phyloP scores from a whole-genome alignment of 2,329 filamentous ascomycete species.

The Lachnellula arida region DNA sequence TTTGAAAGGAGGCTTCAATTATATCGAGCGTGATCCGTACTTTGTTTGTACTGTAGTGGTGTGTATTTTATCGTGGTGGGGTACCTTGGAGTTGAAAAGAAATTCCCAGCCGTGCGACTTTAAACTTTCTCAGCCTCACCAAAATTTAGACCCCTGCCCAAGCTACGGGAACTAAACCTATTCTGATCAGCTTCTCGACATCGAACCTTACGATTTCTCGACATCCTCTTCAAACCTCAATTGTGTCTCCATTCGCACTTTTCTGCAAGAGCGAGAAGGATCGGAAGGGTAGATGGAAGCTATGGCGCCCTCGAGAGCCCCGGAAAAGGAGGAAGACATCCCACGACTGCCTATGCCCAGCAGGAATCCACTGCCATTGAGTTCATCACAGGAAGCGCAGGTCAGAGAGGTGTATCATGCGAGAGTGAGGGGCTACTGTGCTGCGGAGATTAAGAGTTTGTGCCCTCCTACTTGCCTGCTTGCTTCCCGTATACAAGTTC shows the following conservation, averaged over 20 bases:
- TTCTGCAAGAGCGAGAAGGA: background rate
- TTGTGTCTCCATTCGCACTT: background rate
- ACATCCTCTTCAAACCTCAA: background rate
- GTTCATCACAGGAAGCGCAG: conserved; percentile 74
- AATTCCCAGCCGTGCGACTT: conserved; percentile 1
- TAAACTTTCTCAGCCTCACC: conserved; percentile 13
- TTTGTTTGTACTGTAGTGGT: background rate
- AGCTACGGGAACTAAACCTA: background rate
- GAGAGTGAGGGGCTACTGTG: conserved; percentile 70
- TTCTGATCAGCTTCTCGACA: conserved; percentile 1
- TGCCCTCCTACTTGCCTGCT: background rate
- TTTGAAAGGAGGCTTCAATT: background rate
- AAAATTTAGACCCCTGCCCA: conserved; percentile 1
- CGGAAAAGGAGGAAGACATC: conserved; percentile 21
- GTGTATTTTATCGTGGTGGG: background rate
- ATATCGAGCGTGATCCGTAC: background rate
- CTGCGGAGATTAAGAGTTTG: conserved; percentile 71
- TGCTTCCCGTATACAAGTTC: background rate
- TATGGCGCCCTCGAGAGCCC: conserved; percentile 24
- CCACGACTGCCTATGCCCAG: conserved; percentile 44
- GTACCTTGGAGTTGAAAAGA: conserved; percentile 1
- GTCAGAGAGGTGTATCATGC: conserved; percentile 78
- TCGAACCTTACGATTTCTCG: background rate
- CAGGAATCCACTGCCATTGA: conserved; percentile 77
- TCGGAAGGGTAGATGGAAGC: conserved; percentile 20